These are phyloP conservation scores for Blastobotrys terrestris DNA, from an alignment of 805 yeast species.

Conservation along the genomic window DNA sequence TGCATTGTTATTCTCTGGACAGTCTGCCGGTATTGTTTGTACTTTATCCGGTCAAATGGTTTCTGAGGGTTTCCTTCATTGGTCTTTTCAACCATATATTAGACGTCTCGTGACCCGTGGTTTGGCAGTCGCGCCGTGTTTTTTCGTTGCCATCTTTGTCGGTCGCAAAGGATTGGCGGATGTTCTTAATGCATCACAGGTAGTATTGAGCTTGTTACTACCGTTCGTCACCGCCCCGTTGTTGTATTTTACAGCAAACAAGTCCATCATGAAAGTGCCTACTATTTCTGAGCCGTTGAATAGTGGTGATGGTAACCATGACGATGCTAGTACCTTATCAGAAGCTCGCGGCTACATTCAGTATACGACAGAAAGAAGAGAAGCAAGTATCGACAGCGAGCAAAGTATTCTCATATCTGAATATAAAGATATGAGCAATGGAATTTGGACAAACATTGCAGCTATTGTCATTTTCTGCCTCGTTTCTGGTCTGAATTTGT, in stretches of 20 bases:
- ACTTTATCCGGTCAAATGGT: constrained; percentile 93
- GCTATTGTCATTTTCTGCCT: constrained; percentile 65
- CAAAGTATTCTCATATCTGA: constrained; percentile 19
- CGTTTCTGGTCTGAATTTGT: constrained; percentile 65
- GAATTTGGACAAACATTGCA: constrained; percentile 43
- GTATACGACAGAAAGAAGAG: background rate
- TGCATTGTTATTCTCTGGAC: constrained; percentile 86
- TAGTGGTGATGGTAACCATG: background rate
- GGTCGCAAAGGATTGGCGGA: constrained; percentile 75
- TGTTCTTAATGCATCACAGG: constrained; percentile 76
- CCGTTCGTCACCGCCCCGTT: constrained; percentile 89
- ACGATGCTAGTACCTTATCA: background rate
- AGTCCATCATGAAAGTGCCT: constrained; percentile 51
- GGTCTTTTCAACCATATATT: constrained; percentile 77
- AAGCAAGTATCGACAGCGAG: background rate
- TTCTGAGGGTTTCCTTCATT: constrained; percentile 77
- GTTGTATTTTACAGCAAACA: constrained; percentile 70
- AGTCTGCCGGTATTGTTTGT: constrained; percentile 90
- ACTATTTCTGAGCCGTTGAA: background rate
- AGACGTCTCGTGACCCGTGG: constrained; percentile 73
- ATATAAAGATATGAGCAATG: constrained; percentile 64
- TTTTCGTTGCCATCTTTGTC: constrained; percentile 60
- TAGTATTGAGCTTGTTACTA: constrained; percentile 67
- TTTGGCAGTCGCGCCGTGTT: constrained; percentile 82
- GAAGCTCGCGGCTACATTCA: constrained; percentile 3